Percentiles rank a stretch among this genome's conserved stretches.
Conservation (phyloP, 1,139 yeast species). For the Yarrowia galli region DNA sequence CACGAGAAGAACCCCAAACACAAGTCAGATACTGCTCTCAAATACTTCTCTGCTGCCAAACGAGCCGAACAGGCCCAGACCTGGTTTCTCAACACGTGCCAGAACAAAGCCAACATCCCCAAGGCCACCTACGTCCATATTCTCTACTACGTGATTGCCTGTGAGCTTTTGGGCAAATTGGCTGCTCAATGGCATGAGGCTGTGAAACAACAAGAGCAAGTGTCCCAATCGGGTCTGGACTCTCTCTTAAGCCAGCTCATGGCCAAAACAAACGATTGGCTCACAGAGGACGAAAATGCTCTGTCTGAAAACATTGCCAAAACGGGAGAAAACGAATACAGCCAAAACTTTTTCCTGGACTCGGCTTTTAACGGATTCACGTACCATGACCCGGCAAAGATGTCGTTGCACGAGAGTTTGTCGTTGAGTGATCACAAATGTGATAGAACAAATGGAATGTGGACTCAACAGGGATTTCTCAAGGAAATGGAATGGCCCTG, state of each 20-base stretch:
- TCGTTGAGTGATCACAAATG: conserved; percentile 8
- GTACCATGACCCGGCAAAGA: not conserved
- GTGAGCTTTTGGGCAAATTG: conserved; percentile 18
- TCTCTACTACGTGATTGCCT: conserved; percentile 14
- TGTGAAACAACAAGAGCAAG: too few relatives aligned
- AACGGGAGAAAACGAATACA: conserved; percentile 26
- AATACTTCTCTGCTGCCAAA: conserved; percentile 17
- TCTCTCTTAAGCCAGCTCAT: not conserved
- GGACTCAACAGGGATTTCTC: conserved; percentile 4
- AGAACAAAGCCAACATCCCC: conserved; percentile 11
- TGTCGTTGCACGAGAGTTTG: conserved; percentile 8
- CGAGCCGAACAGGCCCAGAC: conserved; percentile 27
- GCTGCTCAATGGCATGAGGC: conserved; percentile 13
- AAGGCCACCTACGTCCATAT: conserved; percentile 19
- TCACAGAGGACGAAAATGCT: conserved; percentile 7
- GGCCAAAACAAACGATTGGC: conserved; percentile 16
- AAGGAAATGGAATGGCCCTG: too few relatives aligned
- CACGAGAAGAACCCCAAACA: too few relatives aligned
- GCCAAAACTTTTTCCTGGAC: conserved; percentile 15
- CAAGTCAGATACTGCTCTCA: too few relatives aligned
- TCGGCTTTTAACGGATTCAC: conserved; percentile 21
- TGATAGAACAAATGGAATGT: conserved; percentile 18
- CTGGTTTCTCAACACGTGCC: conserved; percentile 24
- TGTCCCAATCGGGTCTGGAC: too few relatives aligned
- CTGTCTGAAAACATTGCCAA: conserved; percentile 20